phyloP scores from a whole-genome alignment of 352 stramenopile species.

The Phytophthora colocasiae region DNA sequence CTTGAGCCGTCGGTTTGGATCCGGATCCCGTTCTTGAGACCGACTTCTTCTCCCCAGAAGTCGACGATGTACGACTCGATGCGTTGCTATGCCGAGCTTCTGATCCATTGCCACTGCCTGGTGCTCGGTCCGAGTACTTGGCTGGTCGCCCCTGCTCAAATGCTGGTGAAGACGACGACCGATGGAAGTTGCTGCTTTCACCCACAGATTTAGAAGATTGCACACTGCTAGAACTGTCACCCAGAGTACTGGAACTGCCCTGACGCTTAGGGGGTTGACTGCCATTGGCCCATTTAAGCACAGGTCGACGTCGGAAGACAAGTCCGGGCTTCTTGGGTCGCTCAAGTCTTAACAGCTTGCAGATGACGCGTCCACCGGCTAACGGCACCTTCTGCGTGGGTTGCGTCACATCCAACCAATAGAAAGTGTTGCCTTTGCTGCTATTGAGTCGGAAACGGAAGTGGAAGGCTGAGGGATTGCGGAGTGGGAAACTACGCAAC shows the following conservation, averaged over 20 bases:
- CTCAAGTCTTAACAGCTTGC: slow-evolving; percentile 79
- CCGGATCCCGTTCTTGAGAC: slow-evolving; percentile 46
- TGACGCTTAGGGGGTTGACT: slow-evolving; percentile 33
- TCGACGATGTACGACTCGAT: slow-evolving; percentile 24
- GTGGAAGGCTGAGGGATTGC: slow-evolving; percentile 63
- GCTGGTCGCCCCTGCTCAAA: slow-evolving; percentile 63
- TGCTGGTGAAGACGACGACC: slow-evolving; percentile 46
- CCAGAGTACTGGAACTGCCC: slow-evolving; percentile 23
- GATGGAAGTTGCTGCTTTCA: slow-evolving; percentile 41
- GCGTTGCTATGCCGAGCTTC: slow-evolving; percentile 39
- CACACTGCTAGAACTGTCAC: slow-evolving; percentile 28
- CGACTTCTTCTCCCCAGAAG: slow-evolving; percentile 29
- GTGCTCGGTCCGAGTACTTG: slow-evolving; percentile 71
- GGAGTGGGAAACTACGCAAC: slow-evolving; percentile 69
- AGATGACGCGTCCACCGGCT: slow-evolving; percentile 81
- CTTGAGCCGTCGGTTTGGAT: slow-evolving; percentile 37
- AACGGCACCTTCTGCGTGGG: slow-evolving; percentile 74
- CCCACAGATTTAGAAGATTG: slow-evolving; percentile 22
- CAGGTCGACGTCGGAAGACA: slow-evolving; percentile 76
- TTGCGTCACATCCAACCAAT: slow-evolving; percentile 76
- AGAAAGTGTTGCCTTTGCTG: slow-evolving; percentile 68
- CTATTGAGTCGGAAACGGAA: slow-evolving; percentile 89
- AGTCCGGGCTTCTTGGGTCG: slow-evolving; percentile 64
- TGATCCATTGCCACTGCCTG: slow-evolving; percentile 15
- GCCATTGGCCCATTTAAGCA: slow-evolving; percentile 64